Conservation (phyloP, 768 basidiomycete genomes). For the Tulasnella sp. region DNA sequence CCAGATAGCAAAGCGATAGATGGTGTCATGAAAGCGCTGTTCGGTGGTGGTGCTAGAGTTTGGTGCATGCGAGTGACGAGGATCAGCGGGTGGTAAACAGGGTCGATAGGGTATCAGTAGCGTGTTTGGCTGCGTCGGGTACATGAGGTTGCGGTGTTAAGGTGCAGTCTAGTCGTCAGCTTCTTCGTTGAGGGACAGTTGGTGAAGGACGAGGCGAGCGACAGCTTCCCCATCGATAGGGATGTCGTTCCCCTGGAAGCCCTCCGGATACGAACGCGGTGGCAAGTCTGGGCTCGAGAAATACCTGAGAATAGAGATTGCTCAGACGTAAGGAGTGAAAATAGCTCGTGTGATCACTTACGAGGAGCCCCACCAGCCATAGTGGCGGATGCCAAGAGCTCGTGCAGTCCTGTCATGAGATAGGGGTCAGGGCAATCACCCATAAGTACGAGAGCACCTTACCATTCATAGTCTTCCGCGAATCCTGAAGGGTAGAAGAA, state of each 20-base stretch:
- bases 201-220: conserved; percentile 39
- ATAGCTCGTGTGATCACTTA: conserved; percentile 28
- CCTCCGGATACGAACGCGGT: conserved; percentile 61
- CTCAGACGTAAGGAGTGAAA: neutral
- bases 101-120: no score
- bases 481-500: conserved; percentile 81
- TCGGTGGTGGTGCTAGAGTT: no score
- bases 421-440: no score
- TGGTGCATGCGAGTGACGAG: no score
- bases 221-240: conserved; percentile 66
- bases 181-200: conserved; percentile 45
- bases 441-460: neutral
- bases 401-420: conserved; percentile 25
- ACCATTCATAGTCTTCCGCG: conserved; percentile 70
- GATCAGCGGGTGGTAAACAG: no score
- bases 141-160: no score
- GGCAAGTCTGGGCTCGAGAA: conserved; percentile 69
- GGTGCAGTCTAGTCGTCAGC: conserved; percentile 60
- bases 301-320: conserved; percentile 31
- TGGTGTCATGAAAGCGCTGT: no score
- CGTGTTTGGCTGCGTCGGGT: no score
- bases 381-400: conserved; percentile 38
- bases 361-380: conserved; percentile 70
- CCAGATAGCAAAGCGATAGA: no score
- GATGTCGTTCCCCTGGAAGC: conserved; percentile 77